These are phyloP conservation scores for Pisolithus orientalis DNA, from an alignment of 768 basidiomycete species.

Conservation along the genomic window DNA sequence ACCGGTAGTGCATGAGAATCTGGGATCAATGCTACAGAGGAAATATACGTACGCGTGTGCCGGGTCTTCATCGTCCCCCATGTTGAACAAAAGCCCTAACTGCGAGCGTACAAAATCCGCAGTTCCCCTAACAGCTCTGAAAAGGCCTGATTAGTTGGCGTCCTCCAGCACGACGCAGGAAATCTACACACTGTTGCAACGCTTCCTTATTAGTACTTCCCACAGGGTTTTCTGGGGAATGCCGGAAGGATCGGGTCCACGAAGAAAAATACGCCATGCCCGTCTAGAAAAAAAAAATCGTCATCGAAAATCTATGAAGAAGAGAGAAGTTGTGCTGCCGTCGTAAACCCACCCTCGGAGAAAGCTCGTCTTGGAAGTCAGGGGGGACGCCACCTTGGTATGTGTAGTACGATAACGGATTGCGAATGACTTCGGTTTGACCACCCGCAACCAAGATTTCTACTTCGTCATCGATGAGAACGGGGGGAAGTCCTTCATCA, in stretches of 20 bases:
- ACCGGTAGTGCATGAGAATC: no score
- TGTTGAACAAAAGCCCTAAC: conserved; percentile 16
- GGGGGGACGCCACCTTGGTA: conserved; percentile 10
- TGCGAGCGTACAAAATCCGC: conserved; percentile 4
- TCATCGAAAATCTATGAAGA: neutral
- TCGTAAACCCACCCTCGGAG: conserved; percentile 1
- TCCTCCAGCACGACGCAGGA: neutral
- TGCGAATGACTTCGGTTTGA: conserved; percentile 6
- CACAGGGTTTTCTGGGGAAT: conserved; percentile 8
- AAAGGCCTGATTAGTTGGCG: neutral
- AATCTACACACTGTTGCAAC: conserved; percentile 13
- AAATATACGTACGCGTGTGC: conserved; percentile 3
- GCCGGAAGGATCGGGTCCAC: conserved; percentile 16
- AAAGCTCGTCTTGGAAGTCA: conserved; percentile 12
- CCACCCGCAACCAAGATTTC: conserved; percentile 3
- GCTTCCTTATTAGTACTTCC: conserved; percentile 8
- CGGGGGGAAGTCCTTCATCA: conserved; percentile 15
- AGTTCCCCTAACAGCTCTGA: neutral
- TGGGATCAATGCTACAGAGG: neutral
- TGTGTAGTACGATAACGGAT: conserved; percentile 16
- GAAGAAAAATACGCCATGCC: conserved; percentile 13
- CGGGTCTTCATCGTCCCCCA: conserved; percentile 8
- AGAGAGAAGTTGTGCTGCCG: neutral
- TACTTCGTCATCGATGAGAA: conserved; percentile 12
- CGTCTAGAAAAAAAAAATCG: neutral